Evolutionary conservation across 2,329 filamentous ascomycete species (phyloP).

Genomic region (Cadophora sp.): DNA sequence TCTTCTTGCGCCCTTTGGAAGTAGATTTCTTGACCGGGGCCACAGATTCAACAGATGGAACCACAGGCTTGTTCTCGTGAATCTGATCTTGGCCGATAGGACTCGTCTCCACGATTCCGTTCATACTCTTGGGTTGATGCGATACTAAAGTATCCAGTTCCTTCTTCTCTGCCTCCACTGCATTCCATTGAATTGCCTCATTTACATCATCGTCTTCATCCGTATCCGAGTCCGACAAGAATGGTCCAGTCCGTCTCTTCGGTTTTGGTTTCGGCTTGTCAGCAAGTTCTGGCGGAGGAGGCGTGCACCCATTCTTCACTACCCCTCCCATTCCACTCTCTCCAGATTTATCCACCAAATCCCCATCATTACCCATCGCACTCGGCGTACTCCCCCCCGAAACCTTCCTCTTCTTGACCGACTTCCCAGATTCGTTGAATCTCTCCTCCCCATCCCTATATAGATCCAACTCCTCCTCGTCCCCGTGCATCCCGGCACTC

Average conservation of each 20-base stretch:
- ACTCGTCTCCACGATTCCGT: conserved; percentile 29
- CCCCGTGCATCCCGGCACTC: conserved; percentile 26
- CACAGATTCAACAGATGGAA: conserved; percentile 26
- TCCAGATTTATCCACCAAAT: conserved; percentile 16
- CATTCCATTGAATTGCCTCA: conserved; percentile 27
- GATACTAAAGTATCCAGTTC: conserved; percentile 29
- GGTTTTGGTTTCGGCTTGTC: conserved; percentile 44
- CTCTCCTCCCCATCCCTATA: conserved; percentile 43
- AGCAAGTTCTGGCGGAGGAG: conserved; percentile 33
- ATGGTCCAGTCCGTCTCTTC: conserved; percentile 59
- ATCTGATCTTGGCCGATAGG: conserved; percentile 29
- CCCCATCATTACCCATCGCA: conserved; percentile 19
- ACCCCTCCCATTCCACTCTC: not conserved
- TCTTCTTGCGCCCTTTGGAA: conserved; percentile 31
- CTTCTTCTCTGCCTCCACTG: conserved; percentile 32
- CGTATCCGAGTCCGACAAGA: conserved; percentile 73
- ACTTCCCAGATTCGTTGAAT: conserved; percentile 49
- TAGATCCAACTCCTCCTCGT: conserved; percentile 35
- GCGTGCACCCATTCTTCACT: conserved; percentile 30
- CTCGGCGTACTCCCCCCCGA: conserved; percentile 28
- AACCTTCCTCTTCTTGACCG: conserved; percentile 53
- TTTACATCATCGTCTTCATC: conserved; percentile 49
- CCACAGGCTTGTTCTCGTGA: conserved; percentile 31
- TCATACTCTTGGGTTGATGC: conserved; percentile 29
- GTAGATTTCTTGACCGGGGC: conserved; percentile 17